Conservation (phyloP, 352 stramenopile species). For the Phytophthora sp. region DNA sequence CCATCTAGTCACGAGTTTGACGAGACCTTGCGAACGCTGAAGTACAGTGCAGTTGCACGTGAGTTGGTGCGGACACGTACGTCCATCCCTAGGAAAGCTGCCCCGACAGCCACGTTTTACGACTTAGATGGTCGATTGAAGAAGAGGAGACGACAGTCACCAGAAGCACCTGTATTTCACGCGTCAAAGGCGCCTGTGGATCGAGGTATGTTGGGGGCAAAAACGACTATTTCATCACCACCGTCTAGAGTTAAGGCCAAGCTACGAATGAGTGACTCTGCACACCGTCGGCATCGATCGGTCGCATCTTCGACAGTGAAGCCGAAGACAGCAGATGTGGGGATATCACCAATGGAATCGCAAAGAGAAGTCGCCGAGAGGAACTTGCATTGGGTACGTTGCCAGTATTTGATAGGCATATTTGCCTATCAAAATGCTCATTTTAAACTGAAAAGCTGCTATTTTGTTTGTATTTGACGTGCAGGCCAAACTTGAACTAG, state of each 20-base stretch:
- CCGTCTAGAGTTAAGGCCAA: conserved; percentile 13
- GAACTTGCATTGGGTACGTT: conserved; percentile 36
- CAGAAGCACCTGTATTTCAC: conserved; percentile 18
- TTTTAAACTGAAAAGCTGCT: neutral
- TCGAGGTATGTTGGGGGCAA: neutral
- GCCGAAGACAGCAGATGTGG: conserved; percentile 23
- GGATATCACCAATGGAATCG: conserved; percentile 43
- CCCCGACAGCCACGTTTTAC: conserved; percentile 48
- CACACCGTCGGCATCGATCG: conserved; percentile 4
- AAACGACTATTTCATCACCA: conserved; percentile 15
- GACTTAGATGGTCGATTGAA: conserved; percentile 59
- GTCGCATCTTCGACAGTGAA: conserved; percentile 12
- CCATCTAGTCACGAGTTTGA: conserved; percentile 94
- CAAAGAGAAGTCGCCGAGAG: conserved; percentile 33
- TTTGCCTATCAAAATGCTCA: neutral
- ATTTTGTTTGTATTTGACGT: neutral
- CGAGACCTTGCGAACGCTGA: conserved; percentile 95
- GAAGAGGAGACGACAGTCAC: conserved; percentile 41
- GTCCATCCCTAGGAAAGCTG: conserved; percentile 44
- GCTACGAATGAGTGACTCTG: conserved; percentile 25
- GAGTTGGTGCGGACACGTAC: conserved; percentile 83
- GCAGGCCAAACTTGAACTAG: conserved; percentile 54
- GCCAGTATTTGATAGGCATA: neutral
- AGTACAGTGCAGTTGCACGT: conserved; percentile 93
- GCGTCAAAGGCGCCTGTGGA: conserved; percentile 5